Evolutionary conservation across 1,284 basidiomycete species (phyloP).

Genomic region (Cutaneotrichosporon mucoides): DNA sequence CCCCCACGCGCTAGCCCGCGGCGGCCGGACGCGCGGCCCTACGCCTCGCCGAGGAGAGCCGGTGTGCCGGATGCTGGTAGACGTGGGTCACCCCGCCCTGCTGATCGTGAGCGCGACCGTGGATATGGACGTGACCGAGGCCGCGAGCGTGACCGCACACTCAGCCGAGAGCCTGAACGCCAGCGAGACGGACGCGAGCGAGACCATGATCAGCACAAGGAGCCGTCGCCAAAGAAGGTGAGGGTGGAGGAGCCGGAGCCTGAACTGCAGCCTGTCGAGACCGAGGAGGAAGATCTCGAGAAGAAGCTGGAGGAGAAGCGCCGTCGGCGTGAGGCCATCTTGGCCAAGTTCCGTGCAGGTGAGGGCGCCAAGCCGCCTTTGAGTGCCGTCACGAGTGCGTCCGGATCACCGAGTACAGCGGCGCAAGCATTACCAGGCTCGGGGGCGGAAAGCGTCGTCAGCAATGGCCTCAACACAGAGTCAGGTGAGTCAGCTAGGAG

Average conservation of each 20-base stretch:
- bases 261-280: conserved; percentile 50
- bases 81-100: background rate
- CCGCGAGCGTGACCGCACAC: background rate
- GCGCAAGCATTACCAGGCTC: conserved; percentile 4
- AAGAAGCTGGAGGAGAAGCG: conserved; percentile 71
- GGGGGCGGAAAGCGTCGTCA: conserved; percentile 38
- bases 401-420: background rate
- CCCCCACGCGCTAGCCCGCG: background rate
- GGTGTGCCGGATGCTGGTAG: too few species aligned
- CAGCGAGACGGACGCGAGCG: background rate
- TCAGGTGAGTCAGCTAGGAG: conserved; percentile 24
- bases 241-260: conserved; percentile 45
- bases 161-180: background rate
- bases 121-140: conserved; percentile 8
- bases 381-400: background rate
- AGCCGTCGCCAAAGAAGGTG: background rate
- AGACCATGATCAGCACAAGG: background rate
- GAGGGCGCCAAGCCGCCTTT: conserved; percentile 13
- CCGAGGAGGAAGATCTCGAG: conserved; percentile 63
- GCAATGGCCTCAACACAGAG: conserved; percentile 29
- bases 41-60: background rate
- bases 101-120: conserved; percentile 34
- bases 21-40: background rate
- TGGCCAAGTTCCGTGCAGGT: conserved; percentile 64
- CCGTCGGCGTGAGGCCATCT: conserved; percentile 73